Base-by-base conservation (phyloP, 768 basidiomycete species). In the Pholiota conissans region DNA sequence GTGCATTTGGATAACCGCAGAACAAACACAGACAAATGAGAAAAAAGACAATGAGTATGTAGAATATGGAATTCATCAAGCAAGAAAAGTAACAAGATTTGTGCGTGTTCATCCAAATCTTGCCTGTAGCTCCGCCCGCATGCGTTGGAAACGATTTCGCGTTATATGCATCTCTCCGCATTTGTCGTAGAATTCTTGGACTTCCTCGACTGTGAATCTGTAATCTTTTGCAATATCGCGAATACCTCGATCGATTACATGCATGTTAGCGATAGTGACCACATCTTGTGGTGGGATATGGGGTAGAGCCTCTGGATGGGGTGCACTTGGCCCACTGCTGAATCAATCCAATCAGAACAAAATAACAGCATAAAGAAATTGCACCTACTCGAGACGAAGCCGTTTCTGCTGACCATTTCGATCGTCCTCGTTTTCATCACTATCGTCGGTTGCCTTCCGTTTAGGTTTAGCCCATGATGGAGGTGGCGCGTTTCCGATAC, bases 391-490 rank as follows among this genome's bases (percentile, higher is more conserved):
- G 11, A 69, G 56, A 59, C 75, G 83, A 18, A 67, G 59, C 57
- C 79, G 73, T 69, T 89, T 89, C 42, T 45, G 42, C 22, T 45
- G 42, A 10, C 20, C 42, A 18, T 9, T 5, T 13, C 49, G 11
- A 16, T 50, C 22, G 30, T 68, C 68, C 1, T 64, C 55, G n/a
- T 58, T 64, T n/a, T 37, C 35, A 2, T 68, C 68, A 26, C 66
- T 66, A 3, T 71, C 72, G 46, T 81, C 79, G 34, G 51, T 71
- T 20, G 73, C 67, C 59, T 79, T 84, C 29, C 86, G 76, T 67
- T 90, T 90, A 2, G 78, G 76, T 67, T 90, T 90, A 2, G 78
- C 84, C 90, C 91, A 92, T 18, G 71, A 24, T 1, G 91, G 91
- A 13, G 86, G 85, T 18, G 86, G 78, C 16, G 75, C 81, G 61